Evolutionary conservation across 371 early-diverging fungal species (phyloP), one percentile per base, ranked within the genome.

Genomic region (Mucor circinelloides): DNA sequence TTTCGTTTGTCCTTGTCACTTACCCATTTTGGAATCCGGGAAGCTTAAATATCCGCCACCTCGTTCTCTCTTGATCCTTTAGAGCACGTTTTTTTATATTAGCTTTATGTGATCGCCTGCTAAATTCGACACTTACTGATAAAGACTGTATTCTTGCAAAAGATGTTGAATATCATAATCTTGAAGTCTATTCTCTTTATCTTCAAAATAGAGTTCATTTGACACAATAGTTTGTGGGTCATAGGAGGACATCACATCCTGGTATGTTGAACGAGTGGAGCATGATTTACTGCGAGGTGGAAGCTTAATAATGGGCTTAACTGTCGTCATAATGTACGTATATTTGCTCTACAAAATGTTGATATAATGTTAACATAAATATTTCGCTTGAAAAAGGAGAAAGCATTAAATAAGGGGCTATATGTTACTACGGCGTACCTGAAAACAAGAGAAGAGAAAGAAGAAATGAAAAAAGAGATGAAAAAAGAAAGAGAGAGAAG

Each of bases 1-100:
- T 46, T 46, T 6, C 46, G 28, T 54, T 57, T 68, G 27, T 36
- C 36, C 42, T 46, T 48, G 60, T 67, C 63, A 61, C 66, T 68
- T 72, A 58, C 72, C 72, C 52, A 65, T 65, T 68, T 65, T 68
- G 42, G 72, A 57, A 72, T 68, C 69, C 63, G 58, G 59, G 59
- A 72, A 72, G 72, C 68, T 72, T 62, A 72, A 68, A 66, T 68
- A 72, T 36, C 72, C 72, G 66, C 72, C 69, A 63, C 72, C 72
- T 68, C 68, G 65, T 68, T 72, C 72, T 72, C 72, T 60, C 40
- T 68, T 68, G 58, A 72, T 72, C 30, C 72, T 72, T 44, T 66
- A 54, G 15, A 59, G 57, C 50, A 57, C 46, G 52, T 60, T 64
- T 64, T 59, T 69, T 48, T n/a, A 44, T 40, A 54, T 40, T 60